Evolutionary conservation across 108 stramenopile species (phyloP).

Genomic region (Craspedostauros australis): DNA sequence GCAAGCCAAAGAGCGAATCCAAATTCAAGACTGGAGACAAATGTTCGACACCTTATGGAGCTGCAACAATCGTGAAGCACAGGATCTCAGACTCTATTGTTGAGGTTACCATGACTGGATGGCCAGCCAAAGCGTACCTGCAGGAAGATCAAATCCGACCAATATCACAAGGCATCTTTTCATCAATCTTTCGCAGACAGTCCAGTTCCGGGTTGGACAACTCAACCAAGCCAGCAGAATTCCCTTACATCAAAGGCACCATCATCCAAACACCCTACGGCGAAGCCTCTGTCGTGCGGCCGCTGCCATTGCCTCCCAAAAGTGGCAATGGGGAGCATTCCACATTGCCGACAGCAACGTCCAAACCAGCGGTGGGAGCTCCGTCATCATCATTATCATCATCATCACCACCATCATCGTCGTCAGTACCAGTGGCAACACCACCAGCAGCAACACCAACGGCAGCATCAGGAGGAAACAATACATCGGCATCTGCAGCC

Average conservation of each 20-base stretch:
- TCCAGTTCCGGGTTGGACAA: conserved; percentile 22
- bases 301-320: conserved; percentile 22
- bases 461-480: background rate
- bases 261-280: conserved; percentile 70
- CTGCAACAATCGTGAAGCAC: conserved; percentile 60
- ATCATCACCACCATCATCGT: no score
- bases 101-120: conserved; percentile 68
- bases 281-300: conserved; percentile 46
- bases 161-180: conserved; percentile 50
- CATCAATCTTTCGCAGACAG: conserved; percentile 39
- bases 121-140: conserved; percentile 66
- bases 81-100: conserved; percentile 50
- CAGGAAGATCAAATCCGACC: conserved; percentile 44
- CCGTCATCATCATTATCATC: no score
- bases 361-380: no score
- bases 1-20: conserved; percentile 22
- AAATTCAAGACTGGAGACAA: conserved; percentile 51
- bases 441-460: background rate
- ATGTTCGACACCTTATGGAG: conserved; percentile 79
- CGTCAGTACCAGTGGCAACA: no score
- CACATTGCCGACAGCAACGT: no score
- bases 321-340: background rate
- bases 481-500: no score
- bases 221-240: conserved; percentile 35
- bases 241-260: conserved; percentile 51